phyloP scores from a whole-genome alignment of 371 early-diverging fungal genomes.

The Apophysomyces ossiformis region DNA sequence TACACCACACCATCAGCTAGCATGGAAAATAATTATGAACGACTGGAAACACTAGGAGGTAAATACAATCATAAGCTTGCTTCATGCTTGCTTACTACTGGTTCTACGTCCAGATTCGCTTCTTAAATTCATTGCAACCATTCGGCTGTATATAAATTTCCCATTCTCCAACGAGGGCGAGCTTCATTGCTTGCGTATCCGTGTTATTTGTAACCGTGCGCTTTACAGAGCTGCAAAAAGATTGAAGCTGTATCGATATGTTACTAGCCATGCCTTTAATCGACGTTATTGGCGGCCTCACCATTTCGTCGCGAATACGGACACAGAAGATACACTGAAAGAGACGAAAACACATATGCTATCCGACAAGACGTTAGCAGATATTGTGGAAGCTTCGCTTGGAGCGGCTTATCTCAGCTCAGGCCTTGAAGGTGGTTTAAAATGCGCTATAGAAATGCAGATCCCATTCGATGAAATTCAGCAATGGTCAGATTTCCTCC shows the following conservation, averaged over 20 bases:
- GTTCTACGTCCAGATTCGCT: slow-evolving; percentile 69
- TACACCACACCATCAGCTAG: slow-evolving; percentile 76
- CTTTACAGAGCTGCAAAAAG: slow-evolving; percentile 64
- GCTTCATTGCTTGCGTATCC: slow-evolving; percentile 72
- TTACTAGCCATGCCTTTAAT: slow-evolving; percentile 67
- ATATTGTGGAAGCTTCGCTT: slow-evolving; percentile 87
- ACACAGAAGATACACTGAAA: slow-evolving; percentile 40
- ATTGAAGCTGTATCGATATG: slow-evolving; percentile 61
- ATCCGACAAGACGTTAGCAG: slow-evolving; percentile 87
- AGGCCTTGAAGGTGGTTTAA: slow-evolving; percentile 68
- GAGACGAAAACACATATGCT: slow-evolving; percentile 47
- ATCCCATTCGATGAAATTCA: slow-evolving; percentile 63
- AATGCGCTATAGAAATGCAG: slow-evolving; percentile 57
- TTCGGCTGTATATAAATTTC: slow-evolving; percentile 77
- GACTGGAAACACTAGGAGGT: slow-evolving; percentile 92
- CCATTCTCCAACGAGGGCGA: slow-evolving; percentile 85
- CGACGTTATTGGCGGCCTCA: slow-evolving; percentile 70
- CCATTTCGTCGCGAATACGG: slow-evolving; percentile 42
- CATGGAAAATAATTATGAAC: slow-evolving; percentile 85
- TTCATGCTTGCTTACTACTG: neutral
- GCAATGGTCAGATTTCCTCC: slow-evolving; percentile 55
- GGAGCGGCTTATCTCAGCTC: slow-evolving; percentile 77
- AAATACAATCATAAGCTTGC: slow-evolving; percentile 2
- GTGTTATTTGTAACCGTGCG: slow-evolving; percentile 78
- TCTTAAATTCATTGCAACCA: slow-evolving; percentile 83